Base-by-base conservation (phyloP, 2,329 filamentous ascomycete species). In the Trichoderma sp. region DNA sequence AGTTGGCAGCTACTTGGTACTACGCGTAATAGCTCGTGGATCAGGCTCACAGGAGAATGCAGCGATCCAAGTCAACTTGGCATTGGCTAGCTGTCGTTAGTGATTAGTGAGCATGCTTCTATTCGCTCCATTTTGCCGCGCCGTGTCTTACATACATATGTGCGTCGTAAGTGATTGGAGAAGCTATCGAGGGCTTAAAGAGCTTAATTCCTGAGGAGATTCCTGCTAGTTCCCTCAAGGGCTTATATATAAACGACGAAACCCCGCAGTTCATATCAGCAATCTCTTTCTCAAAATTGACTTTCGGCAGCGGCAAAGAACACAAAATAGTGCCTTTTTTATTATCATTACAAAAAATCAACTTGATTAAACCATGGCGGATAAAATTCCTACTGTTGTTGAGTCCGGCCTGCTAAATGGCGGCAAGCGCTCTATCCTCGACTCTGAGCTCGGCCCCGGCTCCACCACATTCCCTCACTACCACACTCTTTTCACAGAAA, bases 381-480 rank as follows among this genome's bases (percentile, higher is more conserved):
- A 67, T 13, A 67, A 67, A 5, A 21, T 67, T 43, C 54, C 65
- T 6, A 67, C 54, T 3, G 39, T 67, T 16, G 21, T 59, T 4
- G 65, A 67, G 26, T 37, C 65, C 32, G 65, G 65, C 46, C 24
- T 67, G 30, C 32, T 59, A 11, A 67, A 67, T 34, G 55, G 55
- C 43, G 65, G 65, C 55, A 67, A 67, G 32, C 65, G 65, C 5
- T 67, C 55, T 4, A 46, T 59, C 14, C 16, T 67, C 16, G 65
- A 59, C 43, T 59, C 65, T 16, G 54, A 59, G 16, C 24, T 59
- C 5, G 65, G 65, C 14, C 39, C 65, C 1, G 65, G 65, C 21
- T 51, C 65, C 7, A 67, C 65, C 18, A 67, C 65, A 2, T 67
- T 67, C 21, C 65, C 65, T 11, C 65, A 67, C 21, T 67, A 59